These are phyloP conservation scores for Linnemannia hyalina DNA, from an alignment of 192 early-diverging fungal species.

Conservation along the genomic window DNA sequence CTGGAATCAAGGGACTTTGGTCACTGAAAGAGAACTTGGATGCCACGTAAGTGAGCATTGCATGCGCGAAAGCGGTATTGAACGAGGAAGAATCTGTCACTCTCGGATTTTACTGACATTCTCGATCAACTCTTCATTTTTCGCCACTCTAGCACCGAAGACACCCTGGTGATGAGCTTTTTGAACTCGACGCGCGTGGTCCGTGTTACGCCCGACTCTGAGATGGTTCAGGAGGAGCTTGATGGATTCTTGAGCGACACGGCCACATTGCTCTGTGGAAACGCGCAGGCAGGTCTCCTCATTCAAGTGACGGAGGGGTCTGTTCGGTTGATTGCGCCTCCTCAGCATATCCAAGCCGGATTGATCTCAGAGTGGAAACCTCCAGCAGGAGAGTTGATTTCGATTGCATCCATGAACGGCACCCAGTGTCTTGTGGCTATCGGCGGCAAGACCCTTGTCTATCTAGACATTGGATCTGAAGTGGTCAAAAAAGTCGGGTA, in stretches of 20 bases:
- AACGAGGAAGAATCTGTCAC: not conserved
- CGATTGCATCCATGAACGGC: constrained; percentile 67
- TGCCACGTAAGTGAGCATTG: constrained; percentile 56
- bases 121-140: constrained; percentile 20
- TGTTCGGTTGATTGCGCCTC: constrained; percentile 63
- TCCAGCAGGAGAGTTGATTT: constrained; percentile 58
- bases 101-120: not conserved
- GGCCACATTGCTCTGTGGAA: constrained; percentile 31
- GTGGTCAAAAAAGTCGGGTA: constrained; percentile 61
- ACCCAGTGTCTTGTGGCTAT: constrained; percentile 71
- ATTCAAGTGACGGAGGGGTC: constrained; percentile 64
- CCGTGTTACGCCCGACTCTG: constrained; percentile 56
- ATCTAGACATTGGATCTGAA: constrained; percentile 65
- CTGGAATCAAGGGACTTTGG: constrained; percentile 83
- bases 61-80: not conserved
- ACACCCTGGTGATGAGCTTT: constrained; percentile 73
- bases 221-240: constrained; percentile 62
- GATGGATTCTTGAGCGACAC: constrained; percentile 46
- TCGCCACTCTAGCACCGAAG: constrained; percentile 52
- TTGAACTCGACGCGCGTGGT: constrained; percentile 72
- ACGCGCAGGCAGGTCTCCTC: constrained; percentile 30
- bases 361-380: constrained; percentile 66
- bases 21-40: constrained; percentile 65
- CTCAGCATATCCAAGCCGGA: constrained; percentile 54
- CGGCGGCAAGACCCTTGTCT: constrained; percentile 66